These are phyloP conservation scores for Lunasporangiospora selenospora DNA, from an alignment of 192 early-diverging fungal genomes.

Conservation along the genomic window DNA sequence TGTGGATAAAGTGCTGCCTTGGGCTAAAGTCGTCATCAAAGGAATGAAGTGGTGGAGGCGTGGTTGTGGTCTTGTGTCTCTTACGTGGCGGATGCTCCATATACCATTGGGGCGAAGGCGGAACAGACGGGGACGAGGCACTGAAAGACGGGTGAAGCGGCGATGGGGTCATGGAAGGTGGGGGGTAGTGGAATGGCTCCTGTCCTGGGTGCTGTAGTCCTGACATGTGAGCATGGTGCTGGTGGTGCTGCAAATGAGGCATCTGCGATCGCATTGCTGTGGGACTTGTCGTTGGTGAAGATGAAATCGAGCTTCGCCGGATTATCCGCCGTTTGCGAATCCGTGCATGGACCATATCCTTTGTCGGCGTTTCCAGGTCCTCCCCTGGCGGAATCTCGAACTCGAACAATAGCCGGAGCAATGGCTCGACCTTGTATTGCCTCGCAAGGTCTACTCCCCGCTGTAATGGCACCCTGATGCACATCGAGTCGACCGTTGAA, in stretches of 20 bases:
- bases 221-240: no score
- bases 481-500: background rate
- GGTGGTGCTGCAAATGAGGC: no score
- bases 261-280: background rate
- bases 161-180: conserved; percentile 41
- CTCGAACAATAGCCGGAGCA: conserved; percentile 77
- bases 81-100: conserved; percentile 28
- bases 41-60: background rate
- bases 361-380: no score
- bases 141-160: conserved; percentile 31
- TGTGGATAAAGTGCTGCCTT: conserved; percentile 6
- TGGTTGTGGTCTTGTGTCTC: conserved; percentile 5
- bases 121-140: conserved; percentile 26
- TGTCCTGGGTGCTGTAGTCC: no score
- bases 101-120: conserved; percentile 33
- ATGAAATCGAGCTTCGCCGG: no score
- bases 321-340: no score
- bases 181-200: no score
- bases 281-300: no score
- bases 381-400: conserved; percentile 65
- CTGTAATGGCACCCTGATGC: conserved; percentile 78
- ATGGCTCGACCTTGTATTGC: conserved; percentile 71
- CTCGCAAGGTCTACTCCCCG: conserved; percentile 76
- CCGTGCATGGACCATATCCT: no score
- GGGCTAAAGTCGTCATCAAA: conserved; percentile 15